A percentile compares a stretch with the other conserved stretches of the same genome.
Evolutionary conservation across 2,329 filamentous ascomycete species (phyloP).

Genomic region (Xylariaceae sp.): DNA sequence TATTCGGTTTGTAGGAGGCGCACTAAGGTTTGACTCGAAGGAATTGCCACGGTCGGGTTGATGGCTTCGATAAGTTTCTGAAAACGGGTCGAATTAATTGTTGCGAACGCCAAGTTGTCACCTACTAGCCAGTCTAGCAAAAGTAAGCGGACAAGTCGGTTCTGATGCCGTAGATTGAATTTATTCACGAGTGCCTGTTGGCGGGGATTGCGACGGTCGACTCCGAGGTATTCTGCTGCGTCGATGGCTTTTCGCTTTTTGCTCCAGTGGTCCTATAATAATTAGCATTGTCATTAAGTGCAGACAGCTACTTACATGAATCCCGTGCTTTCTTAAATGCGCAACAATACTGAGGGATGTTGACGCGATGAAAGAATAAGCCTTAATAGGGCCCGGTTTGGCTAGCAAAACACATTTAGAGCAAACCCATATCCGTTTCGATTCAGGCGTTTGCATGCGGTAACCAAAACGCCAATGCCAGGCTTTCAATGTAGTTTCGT

Average conservation of each 20-base stretch:
- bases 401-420: neutral
- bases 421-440: neutral
- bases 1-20: neutral
- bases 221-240: neutral
- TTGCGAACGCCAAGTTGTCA: neutral
- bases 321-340: neutral
- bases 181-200: neutral
- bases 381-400: neutral
- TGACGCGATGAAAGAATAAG: neutral
- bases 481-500: neutral
- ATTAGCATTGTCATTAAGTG: neutral
- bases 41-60: neutral
- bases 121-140: neutral
- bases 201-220: neutral
- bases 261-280: neutral
- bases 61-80: neutral
- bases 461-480: neutral
- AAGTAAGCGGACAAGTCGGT: neutral
- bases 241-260: neutral
- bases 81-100: neutral
- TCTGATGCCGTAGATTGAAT: neutral
- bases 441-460: neutral
- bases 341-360: neutral
- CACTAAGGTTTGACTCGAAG: neutral
- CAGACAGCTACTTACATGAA: neutral